Base-by-base conservation (phyloP, 1,284 basidiomycete genomes). In the Vanrija sp. region DNA sequence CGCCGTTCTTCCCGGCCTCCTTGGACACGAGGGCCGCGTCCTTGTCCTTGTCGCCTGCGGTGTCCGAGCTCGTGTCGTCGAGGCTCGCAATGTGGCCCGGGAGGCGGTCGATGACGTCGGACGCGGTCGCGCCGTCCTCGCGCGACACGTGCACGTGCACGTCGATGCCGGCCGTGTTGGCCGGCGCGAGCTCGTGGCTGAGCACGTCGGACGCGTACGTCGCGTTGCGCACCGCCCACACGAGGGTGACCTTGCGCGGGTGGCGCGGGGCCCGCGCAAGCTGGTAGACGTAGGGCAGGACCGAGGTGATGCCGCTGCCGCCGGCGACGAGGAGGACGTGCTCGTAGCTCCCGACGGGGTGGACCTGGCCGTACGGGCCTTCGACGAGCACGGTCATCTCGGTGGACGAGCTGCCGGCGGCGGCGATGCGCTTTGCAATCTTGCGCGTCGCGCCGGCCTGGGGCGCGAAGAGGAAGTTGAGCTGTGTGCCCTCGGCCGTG, bases 281-380 rank as follows among this genome's bases (percentile, higher is more conserved):
- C 2, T 56, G 45, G 22, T 56, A 51, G 20, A 66, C 22, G 45
- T 66, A 65, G 7, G 66, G 62, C n/a, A 66, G 51, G 19, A 61
- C 45, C 2, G 63, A 59, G 3, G 66, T 61, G 39, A 68, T 61
- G 22, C 66, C 66, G 47, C 59, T 63, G 16, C 66, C 66, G 8
- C 66, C 66, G 3, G 64, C 64, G 19, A 64, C 48, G 41, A 67
- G 48, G 16, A 64, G 43, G 36, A 62, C 49, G 27, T 54, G 49
- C 20, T 67, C 63, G 43, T 51, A 70, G 12, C 23, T 47, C 15
- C 4, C 14, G 9, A 49, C 25, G 5, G 61, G 37, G 2, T 65
- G 38, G 0, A 54, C 49, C 18, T 60, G 47, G 14, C 68, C 68
- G 46, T 70, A 70, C 10, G 68, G 66, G 6, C 68, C 68, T 47